These are phyloP conservation scores for Kalmusia sp. DNA, from an alignment of 2,329 filamentous ascomycete genomes.

Conservation along the genomic window DNA sequence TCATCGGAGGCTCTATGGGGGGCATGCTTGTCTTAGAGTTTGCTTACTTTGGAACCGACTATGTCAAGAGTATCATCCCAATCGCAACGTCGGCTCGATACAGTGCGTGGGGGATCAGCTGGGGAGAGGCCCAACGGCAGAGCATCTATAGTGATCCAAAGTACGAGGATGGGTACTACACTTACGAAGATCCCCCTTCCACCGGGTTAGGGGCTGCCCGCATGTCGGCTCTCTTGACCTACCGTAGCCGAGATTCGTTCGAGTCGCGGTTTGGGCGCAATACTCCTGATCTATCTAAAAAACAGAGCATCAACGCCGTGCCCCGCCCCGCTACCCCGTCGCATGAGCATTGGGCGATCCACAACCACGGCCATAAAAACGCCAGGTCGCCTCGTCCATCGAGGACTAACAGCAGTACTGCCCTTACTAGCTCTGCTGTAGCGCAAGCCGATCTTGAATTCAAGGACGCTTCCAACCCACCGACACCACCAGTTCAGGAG, in stretches of 20 bases:
- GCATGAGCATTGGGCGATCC: slow-evolving; percentile 59
- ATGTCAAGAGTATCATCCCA: slow-evolving; percentile 79
- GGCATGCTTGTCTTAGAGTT: slow-evolving; percentile 93
- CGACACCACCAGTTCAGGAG: slow-evolving; percentile 33
- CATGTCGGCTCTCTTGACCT: slow-evolving; percentile 95
- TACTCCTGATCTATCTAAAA: slow-evolving; percentile 82
- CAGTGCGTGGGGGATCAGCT: slow-evolving; percentile 90
- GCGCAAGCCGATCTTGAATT: slow-evolving; percentile 55
- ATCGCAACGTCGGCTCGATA: slow-evolving; percentile 86
- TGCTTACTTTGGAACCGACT: slow-evolving; percentile 88
- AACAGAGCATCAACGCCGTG: slow-evolving; percentile 79
- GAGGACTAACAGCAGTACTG: slow-evolving; percentile 41
- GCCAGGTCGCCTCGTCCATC: slow-evolving; percentile 54
- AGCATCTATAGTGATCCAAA: slow-evolving; percentile 98
- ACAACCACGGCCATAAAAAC: slow-evolving; percentile 60
- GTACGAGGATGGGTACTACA: slow-evolving; percentile 96
- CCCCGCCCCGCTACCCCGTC: slow-evolving; percentile 55
- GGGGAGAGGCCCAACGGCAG: slow-evolving; percentile 87
- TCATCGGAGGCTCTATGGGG: slow-evolving; percentile 84
- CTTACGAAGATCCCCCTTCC: slow-evolving; percentile 82
- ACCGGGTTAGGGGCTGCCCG: slow-evolving; percentile 91
- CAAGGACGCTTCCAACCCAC: slow-evolving; percentile 47
- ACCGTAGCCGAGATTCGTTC: slow-evolving; percentile 95
- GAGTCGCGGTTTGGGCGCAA: slow-evolving; percentile 95
- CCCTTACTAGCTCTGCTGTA: slow-evolving; percentile 27